phyloP scores from a whole-genome alignment of 2,329 filamentous ascomycete genomes.

The Beauveria varroae region DNA sequence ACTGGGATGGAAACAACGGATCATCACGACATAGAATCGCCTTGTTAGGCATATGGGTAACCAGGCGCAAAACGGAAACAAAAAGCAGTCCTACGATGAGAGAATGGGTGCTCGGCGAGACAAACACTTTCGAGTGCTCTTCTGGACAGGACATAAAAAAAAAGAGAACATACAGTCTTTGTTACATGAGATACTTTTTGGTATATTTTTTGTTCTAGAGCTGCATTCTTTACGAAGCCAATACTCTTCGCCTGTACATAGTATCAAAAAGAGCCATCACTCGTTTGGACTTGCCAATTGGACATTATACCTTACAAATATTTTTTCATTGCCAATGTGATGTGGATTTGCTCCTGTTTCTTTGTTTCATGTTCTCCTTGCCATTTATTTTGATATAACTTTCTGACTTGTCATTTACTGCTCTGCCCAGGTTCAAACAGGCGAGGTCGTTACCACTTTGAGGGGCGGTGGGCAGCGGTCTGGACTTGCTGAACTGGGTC shows the following conservation, averaged over 20 bases:
- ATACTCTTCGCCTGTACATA: conserved; percentile 5
- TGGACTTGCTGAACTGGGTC: too few species aligned
- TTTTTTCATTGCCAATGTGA: too few species aligned
- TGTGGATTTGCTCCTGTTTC: too few species aligned
- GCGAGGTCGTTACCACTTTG: too few species aligned
- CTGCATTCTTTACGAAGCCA: not conserved
- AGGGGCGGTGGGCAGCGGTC: too few species aligned
- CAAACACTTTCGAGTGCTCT: not conserved
- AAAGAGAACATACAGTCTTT: not conserved
- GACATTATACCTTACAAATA: not conserved
- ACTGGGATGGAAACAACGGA: conserved; percentile 1
- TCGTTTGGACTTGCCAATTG: not conserved
- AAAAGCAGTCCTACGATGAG: not conserved
- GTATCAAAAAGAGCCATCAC: not conserved
- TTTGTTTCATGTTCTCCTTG: too few species aligned
- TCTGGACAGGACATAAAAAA: not conserved
- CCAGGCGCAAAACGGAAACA: conserved; percentile 2
- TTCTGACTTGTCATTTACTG: too few species aligned
- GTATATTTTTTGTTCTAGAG: conserved; percentile 1
- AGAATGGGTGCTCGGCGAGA: not conserved
- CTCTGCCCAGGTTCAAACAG: too few species aligned
- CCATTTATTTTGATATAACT: too few species aligned
- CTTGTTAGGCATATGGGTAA: not conserved
- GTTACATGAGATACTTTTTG: not conserved
- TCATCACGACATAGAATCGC: not conserved